Evolutionary conservation across 164 flowering plant species (phyloP), one percentile per base, ranked within the genome.

Genomic region (Litsea cubeba): DNA sequence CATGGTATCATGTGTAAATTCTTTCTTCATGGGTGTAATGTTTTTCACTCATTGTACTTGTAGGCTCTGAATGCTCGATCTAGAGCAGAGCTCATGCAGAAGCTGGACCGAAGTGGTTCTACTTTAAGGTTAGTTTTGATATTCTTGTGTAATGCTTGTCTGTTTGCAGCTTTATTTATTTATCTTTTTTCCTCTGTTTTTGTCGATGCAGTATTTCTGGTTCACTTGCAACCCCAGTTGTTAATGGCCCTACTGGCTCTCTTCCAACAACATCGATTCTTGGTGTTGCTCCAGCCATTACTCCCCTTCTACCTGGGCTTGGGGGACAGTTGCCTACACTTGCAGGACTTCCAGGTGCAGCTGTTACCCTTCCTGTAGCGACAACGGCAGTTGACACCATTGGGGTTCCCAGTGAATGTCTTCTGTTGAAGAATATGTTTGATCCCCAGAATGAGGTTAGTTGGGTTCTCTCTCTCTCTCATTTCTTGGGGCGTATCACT

Each of bases 41-140:
- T 40, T 40, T 40, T 40, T 40, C 46, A 40, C 46, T 40, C 46
- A 40, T 40, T 40, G 46, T 40, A 35, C 10, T 22, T 70, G 32
- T 88, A 92, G 98, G 72, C 98, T 70, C 73, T 92, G 77, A 92
- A 95, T 87, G 94, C 97, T 71, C 84, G 86, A 26, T 90, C 98
- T 63, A 88, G 97, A 79, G 97, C 97, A 60, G 74, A 85, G 72
- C 91, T 95, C 60, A 95, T 95, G 97, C 87, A 80, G 82, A 95
- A 91, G 82, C 80, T 95, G 86, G 98, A 91, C 77, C 94, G 97
- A 25, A 90, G 83, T 75, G 97, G 97, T 50, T 79, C 82, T 76
- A 81, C 89, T 25, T 15, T 14, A 54, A 68, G 91, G 97, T 92
- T 76, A 72, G 80, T 40, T 49, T 60, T 68, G 24, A 68, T 28